Evolutionary conservation across 106 monocot species (phyloP), one percentile per base, ranked within the genome.

Genomic region (Platanthera zijinensis): DNA sequence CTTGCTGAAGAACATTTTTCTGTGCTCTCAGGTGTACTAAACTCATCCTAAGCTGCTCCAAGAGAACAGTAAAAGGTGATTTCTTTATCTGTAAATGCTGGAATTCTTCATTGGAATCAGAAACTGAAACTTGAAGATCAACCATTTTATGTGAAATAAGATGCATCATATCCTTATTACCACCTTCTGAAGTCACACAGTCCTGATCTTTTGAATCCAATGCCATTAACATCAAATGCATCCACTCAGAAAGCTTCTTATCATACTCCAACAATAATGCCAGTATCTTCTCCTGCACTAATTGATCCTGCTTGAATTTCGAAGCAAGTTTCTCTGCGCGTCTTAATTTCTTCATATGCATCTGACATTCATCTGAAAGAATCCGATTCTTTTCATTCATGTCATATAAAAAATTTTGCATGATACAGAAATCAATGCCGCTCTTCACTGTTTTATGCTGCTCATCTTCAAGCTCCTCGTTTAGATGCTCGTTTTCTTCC

Each of bases 361-460:
- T 87, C 57, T 80, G 79, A 69, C 73, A 84, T 77, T 84, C 80
- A 22, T 66, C 59, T 14, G 52, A 78, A 46, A 86, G 82, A 64
- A 73, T 30, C 28, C 67, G n/a, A 46, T 86, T 83, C 14, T 57
- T 79, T 13, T 87, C 88, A 57, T 81, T 83, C 75, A 86, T 73
- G 63, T 99, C 91, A 84, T 32, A 54, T 32, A 90, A 68, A 78
- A 77, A 74, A 73, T 77, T 83, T 54, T 85, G 83, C 70, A 92
- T 75, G 46, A 99, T 79, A 54, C 90, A 84, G 50, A 56, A 78
- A 51, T 85, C 83, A 50, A 88, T 72, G 47, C 84, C 72, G 51
- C 73, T 74, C 81, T 80, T 68, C 28, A 94, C 57, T 17, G 74
- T 17, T 75, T 92, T 85, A 10, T 51, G 19, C 61, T 85, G 80